Evolutionary conservation across 1,139 yeast genomes (phyloP).

Genomic region (Meyerozyma smithsonii): DNA sequence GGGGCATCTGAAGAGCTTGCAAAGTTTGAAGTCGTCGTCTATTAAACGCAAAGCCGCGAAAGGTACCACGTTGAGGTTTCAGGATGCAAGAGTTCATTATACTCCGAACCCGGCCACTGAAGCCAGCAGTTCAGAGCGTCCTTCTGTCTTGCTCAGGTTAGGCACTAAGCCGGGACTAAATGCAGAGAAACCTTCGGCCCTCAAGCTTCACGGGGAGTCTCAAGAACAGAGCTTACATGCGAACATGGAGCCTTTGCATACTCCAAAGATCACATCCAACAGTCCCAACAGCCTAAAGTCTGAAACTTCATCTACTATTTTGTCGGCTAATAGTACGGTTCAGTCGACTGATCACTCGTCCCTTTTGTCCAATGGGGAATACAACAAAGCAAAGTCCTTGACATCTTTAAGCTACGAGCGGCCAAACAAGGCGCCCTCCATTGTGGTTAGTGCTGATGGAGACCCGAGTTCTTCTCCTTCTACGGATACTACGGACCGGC

Average conservation of each 20-base stretch:
- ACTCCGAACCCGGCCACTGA: constrained; percentile 1
- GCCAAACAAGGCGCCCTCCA: constrained; percentile 16
- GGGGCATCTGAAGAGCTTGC: constrained; percentile 41
- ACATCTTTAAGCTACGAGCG: constrained; percentile 1
- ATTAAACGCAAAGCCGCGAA: constrained; percentile 8
- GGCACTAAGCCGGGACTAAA: neutral
- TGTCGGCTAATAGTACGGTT: constrained; percentile 26
- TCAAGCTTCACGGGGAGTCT: neutral
- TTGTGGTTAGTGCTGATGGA: constrained; percentile 18
- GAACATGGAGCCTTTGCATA: neutral
- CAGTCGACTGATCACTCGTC: constrained; percentile 34
- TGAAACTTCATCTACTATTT: constrained; percentile 25
- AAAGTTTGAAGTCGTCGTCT: constrained; percentile 25
- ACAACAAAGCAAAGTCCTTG: constrained; percentile 7
- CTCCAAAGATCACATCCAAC: constrained; percentile 15
- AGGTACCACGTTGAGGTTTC: constrained; percentile 6
- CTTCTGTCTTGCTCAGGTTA: neutral
- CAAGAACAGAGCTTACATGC: neutral
- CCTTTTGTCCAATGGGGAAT: constrained; percentile 18
- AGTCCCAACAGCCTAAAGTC: constrained; percentile 28
- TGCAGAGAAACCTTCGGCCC: neutral
- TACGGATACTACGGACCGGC: constrained; percentile 17
- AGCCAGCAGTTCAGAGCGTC: neutral
- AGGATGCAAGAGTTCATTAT: constrained; percentile 9
- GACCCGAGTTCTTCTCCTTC: constrained; percentile 17